Evolutionary conservation across 1,284 basidiomycete genomes (phyloP).

Genomic region (Malassezia globosa): DNA sequence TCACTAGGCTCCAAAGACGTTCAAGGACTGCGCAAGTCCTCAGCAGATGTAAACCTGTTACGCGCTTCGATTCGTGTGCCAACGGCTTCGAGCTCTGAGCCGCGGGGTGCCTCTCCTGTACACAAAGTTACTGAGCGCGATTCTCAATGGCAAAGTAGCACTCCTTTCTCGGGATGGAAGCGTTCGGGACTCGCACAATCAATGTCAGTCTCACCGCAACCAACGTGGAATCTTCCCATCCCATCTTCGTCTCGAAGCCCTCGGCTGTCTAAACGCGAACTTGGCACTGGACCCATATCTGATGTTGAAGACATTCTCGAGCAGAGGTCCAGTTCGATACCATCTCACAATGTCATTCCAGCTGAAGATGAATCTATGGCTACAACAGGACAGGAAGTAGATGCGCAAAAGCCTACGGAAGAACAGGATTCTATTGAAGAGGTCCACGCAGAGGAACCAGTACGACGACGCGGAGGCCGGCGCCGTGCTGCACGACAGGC

Average conservation of each 20-base stretch:
- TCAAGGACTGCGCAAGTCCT: background rate
- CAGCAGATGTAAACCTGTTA: slow-evolving; percentile 1
- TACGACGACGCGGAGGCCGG: background rate
- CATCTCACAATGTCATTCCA: background rate
- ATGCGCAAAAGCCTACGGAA: background rate
- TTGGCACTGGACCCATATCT: background rate
- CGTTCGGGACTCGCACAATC: background rate
- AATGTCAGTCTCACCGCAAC: background rate
- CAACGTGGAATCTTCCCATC: slow-evolving; percentile 7
- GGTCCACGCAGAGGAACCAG: background rate
- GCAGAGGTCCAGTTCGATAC: no score
- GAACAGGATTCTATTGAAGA: background rate
- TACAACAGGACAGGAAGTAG: background rate
- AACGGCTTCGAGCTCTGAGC: background rate
- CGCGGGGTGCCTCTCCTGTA: background rate
- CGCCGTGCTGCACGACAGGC: slow-evolving; percentile 9
- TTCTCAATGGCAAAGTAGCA: slow-evolving; percentile 8
- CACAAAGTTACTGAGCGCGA: background rate
- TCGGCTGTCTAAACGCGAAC: background rate
- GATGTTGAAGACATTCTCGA: background rate
- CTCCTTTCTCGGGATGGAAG: slow-evolving; percentile 16
- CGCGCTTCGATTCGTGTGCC: slow-evolving; percentile 1
- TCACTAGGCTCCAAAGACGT: background rate
- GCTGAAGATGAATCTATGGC: background rate
- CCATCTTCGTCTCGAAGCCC: background rate